Conservation (phyloP, 257 asterid genomes). For the Primulina tabacum region DNA sequence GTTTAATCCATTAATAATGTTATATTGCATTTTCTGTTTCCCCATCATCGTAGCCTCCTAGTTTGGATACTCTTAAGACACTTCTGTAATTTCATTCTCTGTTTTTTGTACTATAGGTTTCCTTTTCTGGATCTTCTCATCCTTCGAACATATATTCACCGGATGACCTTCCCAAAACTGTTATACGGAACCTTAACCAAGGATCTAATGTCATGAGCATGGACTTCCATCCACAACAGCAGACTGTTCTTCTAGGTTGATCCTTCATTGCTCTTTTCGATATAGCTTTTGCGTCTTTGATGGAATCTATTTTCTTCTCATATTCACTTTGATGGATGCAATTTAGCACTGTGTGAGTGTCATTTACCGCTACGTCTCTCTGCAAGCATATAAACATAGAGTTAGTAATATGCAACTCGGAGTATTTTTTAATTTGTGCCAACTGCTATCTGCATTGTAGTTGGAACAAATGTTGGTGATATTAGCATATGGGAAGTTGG, state of each 20-base stretch:
- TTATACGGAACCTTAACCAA: conserved; percentile 77
- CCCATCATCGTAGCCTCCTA: not conserved
- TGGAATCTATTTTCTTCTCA: not conserved
- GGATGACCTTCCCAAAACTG: conserved; percentile 95
- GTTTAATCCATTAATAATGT: not conserved
- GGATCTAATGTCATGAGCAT: conserved; percentile 98
- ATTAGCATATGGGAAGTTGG: conserved; percentile 99
- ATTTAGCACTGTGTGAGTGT: not conserved
- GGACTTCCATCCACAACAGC: conserved; percentile 97
- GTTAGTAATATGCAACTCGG: not conserved
- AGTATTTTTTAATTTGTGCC: conserved; percentile 11
- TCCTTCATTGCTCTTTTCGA: conserved; percentile 8
- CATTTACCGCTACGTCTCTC: not conserved
- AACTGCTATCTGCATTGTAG: conserved; percentile 36
- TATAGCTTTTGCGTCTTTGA: conserved; percentile 14
- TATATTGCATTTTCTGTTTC: not conserved
- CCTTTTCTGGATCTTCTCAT: conserved; percentile 84
- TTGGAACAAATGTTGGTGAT: conserved; percentile 98
- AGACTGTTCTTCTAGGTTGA: conserved; percentile 89
- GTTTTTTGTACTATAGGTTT: conserved; percentile 48
- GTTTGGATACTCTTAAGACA: conserved; percentile 4
- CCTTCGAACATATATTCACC: conserved; percentile 65
- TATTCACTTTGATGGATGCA: not conserved
- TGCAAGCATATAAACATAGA: not conserved
- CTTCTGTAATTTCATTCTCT: conserved; percentile 17